These are phyloP conservation scores for Alternaria viburni DNA, from an alignment of 2,329 filamentous ascomycete genomes.

Conservation along the genomic window DNA sequence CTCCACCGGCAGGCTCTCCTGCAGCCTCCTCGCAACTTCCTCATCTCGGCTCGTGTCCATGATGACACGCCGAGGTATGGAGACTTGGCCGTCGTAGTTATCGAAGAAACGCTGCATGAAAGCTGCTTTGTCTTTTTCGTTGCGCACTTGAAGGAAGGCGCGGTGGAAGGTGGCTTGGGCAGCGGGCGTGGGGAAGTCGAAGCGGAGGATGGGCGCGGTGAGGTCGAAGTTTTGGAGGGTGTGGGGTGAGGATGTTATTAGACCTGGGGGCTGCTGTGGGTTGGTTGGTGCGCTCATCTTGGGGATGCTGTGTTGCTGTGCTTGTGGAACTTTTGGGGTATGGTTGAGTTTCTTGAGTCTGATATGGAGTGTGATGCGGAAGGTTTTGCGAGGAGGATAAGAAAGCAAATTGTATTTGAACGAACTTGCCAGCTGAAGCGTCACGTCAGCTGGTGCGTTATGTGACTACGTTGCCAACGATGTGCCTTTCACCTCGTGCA, in stretches of 20 bases:
- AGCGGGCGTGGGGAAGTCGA: background rate
- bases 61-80: background rate
- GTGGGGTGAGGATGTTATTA: background rate
- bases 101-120: background rate
- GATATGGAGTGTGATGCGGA: no score
- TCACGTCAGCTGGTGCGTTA: no score
- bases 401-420: no score
- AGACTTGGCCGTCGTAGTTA: background rate
- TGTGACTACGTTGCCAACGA: no score
- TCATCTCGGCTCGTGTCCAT: background rate
- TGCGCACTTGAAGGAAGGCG: background rate
- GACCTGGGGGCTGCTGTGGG: background rate
- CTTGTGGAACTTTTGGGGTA: no score
- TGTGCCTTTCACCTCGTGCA: no score
- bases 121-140: background rate
- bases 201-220: background rate
- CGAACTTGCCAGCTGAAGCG: no score
- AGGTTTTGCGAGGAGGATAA: no score
- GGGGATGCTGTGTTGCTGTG: no score
- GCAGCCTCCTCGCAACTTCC: background rate
- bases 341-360: no score
- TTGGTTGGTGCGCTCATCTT: no score
- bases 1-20: background rate
- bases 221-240: background rate
- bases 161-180: background rate